Base-by-base conservation (phyloP, 1,139 yeast genomes). In the Diutina siamensis region DNA sequence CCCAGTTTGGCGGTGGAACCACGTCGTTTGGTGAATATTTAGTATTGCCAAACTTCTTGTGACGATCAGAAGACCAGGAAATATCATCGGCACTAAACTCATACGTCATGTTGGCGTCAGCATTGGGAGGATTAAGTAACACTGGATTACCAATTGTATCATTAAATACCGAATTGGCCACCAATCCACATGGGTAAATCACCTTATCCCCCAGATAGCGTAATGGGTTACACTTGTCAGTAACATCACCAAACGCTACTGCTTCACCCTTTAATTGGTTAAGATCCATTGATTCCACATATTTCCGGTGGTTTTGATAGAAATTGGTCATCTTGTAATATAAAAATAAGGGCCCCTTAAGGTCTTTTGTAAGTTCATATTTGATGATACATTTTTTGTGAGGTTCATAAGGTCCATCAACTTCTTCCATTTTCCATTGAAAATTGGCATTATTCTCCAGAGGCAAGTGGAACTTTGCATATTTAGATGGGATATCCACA, bases 1-100 rank as follows among this genome's bases (percentile, higher is more conserved):
- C 64, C 94, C 94, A 83, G 60, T 78, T 80, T 49, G 86, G 87
- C 10, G 94, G 94, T 7, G 94, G 94, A 1, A 77, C 84, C 44
- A 83, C 71, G 20, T 81, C 78, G n/a, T 65, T 58, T 13, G 76
- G 63, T 34, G 69, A 62, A 52, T 83, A 82, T 46, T 66, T 55
- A 0, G 92, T 80, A 55, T 72, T 76, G 59, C 78, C 76, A 58
- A 67, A 83, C 53, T 78, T 65, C 49, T 62, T 64, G 35, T 70
- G 62, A 45, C 71, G 63, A 57, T 83, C 89, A 1, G 83, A 65
- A 7, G 68, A 50, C 94, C 94, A 83, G 19, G 88, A 77, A 46
- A 82, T 83, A 2, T 75, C 82, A 19, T 64, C 60, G 36, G 72
- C 71, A 2, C 79, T 69, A 64, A 83, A 66, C 4, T 61, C 57